A percentile compares a stretch with the other conserved stretches of the same genome.
These are phyloP conservation scores for Russula sp. DNA, from an alignment of 768 basidiomycete species.

Conservation along the genomic window DNA sequence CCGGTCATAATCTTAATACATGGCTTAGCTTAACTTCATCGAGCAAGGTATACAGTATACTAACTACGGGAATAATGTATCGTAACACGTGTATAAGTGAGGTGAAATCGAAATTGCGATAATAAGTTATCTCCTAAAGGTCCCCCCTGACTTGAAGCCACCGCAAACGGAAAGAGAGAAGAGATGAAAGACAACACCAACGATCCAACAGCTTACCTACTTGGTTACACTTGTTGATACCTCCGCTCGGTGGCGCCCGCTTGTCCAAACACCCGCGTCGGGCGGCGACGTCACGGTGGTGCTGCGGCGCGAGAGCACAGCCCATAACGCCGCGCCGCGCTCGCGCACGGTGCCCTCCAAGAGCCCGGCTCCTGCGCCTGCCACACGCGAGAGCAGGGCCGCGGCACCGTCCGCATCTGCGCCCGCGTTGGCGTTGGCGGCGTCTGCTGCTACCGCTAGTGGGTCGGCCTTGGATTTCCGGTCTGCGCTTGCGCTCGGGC, in stretches of 20 bases:
- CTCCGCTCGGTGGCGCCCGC: neutral
- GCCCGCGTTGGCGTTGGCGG: neutral
- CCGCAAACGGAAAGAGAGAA: too few relatives aligned
- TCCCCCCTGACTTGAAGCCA: neutral
- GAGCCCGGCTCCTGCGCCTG: constrained; percentile 2
- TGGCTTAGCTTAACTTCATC: neutral
- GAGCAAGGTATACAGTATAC: neutral
- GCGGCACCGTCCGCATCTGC: constrained; percentile 7
- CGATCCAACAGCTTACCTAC: too few relatives aligned
- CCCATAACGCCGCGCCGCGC: constrained; percentile 9
- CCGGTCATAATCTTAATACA: neutral
- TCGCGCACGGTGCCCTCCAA: constrained; percentile 15
- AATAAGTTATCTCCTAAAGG: too few relatives aligned
- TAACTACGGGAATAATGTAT: neutral
- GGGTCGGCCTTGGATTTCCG: neutral
- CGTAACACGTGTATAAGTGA: neutral
- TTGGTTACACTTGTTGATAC: too few relatives aligned
- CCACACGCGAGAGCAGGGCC: constrained; percentile 8
- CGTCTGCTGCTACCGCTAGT: too few relatives aligned
- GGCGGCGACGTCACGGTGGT: constrained; percentile 1
- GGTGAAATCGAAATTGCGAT: neutral
- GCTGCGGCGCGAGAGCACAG: constrained; percentile 1
- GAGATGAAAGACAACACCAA: too few relatives aligned
- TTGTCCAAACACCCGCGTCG: neutral
- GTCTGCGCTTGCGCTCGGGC: neutral